A percentile compares a stretch with the other conserved stretches of the same genome.
Conservation (phyloP, 2,329 filamentous ascomycete genomes). For the Penicillium oxalicum region DNA sequence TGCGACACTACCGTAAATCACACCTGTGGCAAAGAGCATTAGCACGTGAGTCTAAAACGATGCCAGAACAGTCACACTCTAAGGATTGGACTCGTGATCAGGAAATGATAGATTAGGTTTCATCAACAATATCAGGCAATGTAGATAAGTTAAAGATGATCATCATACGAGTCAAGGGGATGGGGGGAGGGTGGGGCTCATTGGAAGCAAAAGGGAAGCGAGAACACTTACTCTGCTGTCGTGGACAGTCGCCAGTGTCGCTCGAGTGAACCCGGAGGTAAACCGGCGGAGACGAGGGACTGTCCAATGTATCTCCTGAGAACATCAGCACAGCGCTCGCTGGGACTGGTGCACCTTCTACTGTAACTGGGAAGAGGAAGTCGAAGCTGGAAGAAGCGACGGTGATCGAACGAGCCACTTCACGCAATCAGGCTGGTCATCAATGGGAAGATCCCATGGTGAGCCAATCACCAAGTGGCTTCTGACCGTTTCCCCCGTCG, state of each 20-base stretch:
- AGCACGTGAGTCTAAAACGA: constrained; percentile 27
- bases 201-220: constrained; percentile 4
- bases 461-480: constrained; percentile 35
- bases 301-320: constrained; percentile 26
- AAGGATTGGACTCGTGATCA: constrained; percentile 54
- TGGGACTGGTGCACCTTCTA: constrained; percentile 70
- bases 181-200: constrained; percentile 11
- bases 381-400: constrained; percentile 62
- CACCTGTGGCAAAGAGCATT: constrained; percentile 42
- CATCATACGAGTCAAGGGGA: constrained; percentile 63
- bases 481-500: constrained; percentile 33
- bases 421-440: constrained; percentile 17
- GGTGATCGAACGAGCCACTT: constrained; percentile 58
- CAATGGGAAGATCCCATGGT: constrained; percentile 31
- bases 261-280: constrained; percentile 71
- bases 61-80: constrained; percentile 12
- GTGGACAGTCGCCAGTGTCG: constrained; percentile 86
- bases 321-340: constrained; percentile 54
- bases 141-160: constrained; percentile 88
- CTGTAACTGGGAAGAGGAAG: constrained; percentile 61
- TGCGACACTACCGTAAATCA: constrained; percentile 52
- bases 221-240: constrained; percentile 74
- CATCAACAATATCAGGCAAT: constrained; percentile 97
- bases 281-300: constrained; percentile 42
- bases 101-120: constrained; percentile 74